Conservation (phyloP, 2,329 filamentous ascomycete genomes). For the Phialocephala subalpina region DNA sequence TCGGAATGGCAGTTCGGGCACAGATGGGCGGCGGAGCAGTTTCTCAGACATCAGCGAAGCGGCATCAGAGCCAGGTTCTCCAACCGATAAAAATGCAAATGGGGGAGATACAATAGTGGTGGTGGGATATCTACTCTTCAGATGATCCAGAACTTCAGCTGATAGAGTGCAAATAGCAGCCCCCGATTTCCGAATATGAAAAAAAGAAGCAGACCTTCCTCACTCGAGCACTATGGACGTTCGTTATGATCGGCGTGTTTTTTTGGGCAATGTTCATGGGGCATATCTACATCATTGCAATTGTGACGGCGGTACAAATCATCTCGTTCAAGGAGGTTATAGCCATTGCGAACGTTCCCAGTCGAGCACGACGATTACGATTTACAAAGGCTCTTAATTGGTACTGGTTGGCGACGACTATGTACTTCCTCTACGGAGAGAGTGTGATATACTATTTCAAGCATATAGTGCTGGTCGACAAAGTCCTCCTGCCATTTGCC, state of each 20-base stretch:
- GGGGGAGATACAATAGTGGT: constrained; percentile 49
- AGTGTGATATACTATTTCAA: constrained; percentile 99
- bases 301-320: constrained; percentile 94
- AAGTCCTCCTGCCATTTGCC: constrained; percentile 88
- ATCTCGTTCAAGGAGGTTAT: constrained; percentile 99
- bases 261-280: constrained; percentile 93
- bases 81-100: constrained; percentile 31
- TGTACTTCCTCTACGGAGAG: constrained; percentile 99
- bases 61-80: constrained; percentile 50
- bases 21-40: constrained; percentile 65
- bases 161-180: constrained; percentile 32
- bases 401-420: constrained; percentile 98
- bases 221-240: constrained; percentile 95
- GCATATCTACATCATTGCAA: constrained; percentile 94
- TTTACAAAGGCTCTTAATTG: constrained; percentile 98
- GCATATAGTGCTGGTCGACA: constrained; percentile 95
- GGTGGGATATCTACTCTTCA: constrained; percentile 39
- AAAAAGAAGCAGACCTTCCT: constrained; percentile 99
- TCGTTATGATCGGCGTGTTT: constrained; percentile 96
- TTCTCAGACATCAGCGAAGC: constrained; percentile 76
- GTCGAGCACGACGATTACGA: constrained; percentile 85
- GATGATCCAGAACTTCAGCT: constrained; percentile 26
- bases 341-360: constrained; percentile 94
- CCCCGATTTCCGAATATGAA: constrained; percentile 77
- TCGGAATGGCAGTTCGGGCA: constrained; percentile 42